Evolutionary conservation across 1,284 basidiomycete genomes (phyloP).

Genomic region (Irpex sp.): DNA sequence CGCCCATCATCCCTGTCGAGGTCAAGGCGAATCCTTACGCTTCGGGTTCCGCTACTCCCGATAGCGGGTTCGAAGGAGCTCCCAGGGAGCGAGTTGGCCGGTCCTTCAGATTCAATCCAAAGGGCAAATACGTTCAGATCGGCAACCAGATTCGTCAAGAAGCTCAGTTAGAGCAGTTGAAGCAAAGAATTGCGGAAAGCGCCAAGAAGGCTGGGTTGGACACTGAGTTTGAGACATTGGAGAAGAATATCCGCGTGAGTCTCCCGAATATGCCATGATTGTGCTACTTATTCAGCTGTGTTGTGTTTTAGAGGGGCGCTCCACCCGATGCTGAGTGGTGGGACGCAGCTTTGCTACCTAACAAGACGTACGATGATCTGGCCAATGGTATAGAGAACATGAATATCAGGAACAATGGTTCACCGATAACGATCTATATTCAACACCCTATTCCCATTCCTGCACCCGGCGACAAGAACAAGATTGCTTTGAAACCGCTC

Average conservation of each 20-base stretch:
- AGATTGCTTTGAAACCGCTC: conserved; percentile 72
- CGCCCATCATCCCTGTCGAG: conserved; percentile 35
- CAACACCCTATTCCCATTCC: conserved; percentile 98
- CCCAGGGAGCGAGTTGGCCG: conserved; percentile 70
- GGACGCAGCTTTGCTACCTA: conserved; percentile 86
- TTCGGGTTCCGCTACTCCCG: conserved; percentile 43
- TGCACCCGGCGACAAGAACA: conserved; percentile 83
- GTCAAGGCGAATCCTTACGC: conserved; percentile 73
- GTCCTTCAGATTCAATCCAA: conserved; percentile 81
- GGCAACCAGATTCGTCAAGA: conserved; percentile 86
- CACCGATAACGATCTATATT: conserved; percentile 87
- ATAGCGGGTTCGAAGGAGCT: conserved; percentile 64
- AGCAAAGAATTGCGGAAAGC: conserved; percentile 89
- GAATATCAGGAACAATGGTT: conserved; percentile 62
- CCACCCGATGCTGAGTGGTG: conserved; percentile 97
- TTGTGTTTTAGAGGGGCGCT: conserved; percentile 55
- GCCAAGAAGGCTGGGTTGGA: conserved; percentile 92
- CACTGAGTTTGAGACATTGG: conserved; percentile 86
- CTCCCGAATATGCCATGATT: not conserved
- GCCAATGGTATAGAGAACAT: conserved; percentile 50
- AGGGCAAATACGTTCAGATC: conserved; percentile 86
- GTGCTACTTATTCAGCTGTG: not conserved
- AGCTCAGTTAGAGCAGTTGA: conserved; percentile 84
- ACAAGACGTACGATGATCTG: conserved; percentile 77
- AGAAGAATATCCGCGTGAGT: conserved; percentile 80